phyloP scores from a whole-genome alignment of 2,329 filamentous ascomycete genomes.

The Penicillium freii region DNA sequence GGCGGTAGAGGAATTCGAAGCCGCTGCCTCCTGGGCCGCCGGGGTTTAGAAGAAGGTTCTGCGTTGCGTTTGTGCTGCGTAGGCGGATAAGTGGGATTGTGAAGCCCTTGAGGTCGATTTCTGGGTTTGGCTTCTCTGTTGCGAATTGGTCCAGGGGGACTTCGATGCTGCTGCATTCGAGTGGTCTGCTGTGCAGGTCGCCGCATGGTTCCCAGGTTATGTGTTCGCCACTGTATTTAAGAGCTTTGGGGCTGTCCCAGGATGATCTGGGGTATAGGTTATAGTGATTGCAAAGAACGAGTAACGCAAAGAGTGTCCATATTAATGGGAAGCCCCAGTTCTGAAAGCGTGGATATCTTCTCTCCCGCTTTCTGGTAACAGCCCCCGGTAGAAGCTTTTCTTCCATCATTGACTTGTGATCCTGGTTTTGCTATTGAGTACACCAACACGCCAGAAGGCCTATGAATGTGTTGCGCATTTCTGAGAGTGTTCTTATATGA shows the following conservation, averaged over 20 bases:
- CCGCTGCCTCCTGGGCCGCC: slow-evolving; percentile 52
- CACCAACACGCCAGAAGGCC: background rate
- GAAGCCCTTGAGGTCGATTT: slow-evolving; percentile 27
- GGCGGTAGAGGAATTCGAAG: slow-evolving; percentile 36
- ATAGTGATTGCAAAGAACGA: background rate
- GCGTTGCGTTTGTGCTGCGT: slow-evolving; percentile 44
- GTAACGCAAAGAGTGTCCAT: background rate
- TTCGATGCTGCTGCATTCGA: slow-evolving; percentile 47
- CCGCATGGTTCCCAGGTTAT: slow-evolving; percentile 46
- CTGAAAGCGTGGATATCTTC: background rate
- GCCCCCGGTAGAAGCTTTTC: background rate
- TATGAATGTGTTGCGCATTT: background rate
- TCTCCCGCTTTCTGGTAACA: background rate
- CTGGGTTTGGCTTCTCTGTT: slow-evolving; percentile 33
- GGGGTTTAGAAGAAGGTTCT: slow-evolving; percentile 49
- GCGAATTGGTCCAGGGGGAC: slow-evolving; percentile 52
- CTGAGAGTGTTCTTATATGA: background rate
- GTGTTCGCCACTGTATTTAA: slow-evolving; percentile 26
- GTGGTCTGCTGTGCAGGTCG: slow-evolving; percentile 32
- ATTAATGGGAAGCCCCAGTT: background rate
- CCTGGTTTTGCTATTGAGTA: background rate
- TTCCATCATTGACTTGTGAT: background rate
- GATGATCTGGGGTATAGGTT: background rate
- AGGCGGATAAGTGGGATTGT: slow-evolving; percentile 48
- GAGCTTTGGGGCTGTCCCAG: too few species aligned